These are phyloP conservation scores for Macadamia integrifolia DNA, from an alignment of 164 flowering plant species.

Conservation along the genomic window DNA sequence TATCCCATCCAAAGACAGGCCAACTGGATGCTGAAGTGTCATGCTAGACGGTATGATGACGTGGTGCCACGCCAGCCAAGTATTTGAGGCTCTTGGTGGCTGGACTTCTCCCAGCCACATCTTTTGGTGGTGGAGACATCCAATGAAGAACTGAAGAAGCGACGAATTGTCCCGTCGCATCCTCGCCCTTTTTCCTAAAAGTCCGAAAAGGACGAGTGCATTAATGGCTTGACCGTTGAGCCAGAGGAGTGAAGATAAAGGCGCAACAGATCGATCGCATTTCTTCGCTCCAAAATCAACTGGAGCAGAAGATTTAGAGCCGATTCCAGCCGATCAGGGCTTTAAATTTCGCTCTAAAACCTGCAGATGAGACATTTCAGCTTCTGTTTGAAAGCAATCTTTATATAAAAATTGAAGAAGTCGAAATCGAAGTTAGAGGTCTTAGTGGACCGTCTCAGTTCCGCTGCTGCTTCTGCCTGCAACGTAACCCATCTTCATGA, in stretches of 20 bases:
- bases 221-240: neutral
- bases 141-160: neutral
- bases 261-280: no score
- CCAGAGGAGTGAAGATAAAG: neutral
- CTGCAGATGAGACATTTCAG: no score
- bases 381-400: neutral
- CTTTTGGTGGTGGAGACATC: neutral
- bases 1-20: neutral
- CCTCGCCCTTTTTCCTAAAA: neutral
- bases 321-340: no score
- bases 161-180: neutral
- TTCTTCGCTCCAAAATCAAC: no score
- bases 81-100: neutral
- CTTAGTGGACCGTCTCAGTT: neutral
- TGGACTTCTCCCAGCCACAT: neutral
- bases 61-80: neutral
- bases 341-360: no score
- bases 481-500: constrained; percentile 1
- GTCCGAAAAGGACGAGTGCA: neutral
- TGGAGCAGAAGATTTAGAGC: no score
- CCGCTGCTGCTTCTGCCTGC: neutral
- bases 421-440: neutral
- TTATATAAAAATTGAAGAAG: neutral
- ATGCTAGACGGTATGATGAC: neutral
- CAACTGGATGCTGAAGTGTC: neutral